These are phyloP conservation scores for Gypsophila paniculata DNA, from an alignment of 179 eudicot species.

Conservation along the genomic window DNA sequence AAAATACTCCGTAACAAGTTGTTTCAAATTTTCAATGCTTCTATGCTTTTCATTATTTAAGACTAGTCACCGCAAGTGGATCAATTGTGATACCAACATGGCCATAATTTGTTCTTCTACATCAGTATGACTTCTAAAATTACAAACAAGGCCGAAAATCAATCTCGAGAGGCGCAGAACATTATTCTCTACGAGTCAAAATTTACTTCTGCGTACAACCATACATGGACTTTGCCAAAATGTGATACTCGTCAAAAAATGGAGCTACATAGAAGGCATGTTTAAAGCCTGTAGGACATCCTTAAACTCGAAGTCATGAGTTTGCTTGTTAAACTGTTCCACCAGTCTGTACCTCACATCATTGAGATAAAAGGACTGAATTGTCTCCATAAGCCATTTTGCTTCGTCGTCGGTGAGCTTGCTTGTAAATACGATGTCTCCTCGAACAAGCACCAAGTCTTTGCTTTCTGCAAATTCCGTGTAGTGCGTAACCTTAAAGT, in stretches of 20 bases:
- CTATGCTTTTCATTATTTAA: too few relatives aligned
- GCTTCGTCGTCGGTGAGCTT: constrained; percentile 79
- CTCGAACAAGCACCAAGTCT: constrained; percentile 75
- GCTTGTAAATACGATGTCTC: constrained; percentile 77
- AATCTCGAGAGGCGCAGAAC: neutral
- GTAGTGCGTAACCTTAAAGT: constrained; percentile 67
- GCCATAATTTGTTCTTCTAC: neutral
- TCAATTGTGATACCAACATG: neutral
- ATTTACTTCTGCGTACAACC: neutral
- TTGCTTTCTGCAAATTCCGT: constrained; percentile 75
- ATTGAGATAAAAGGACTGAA: constrained; percentile 77
- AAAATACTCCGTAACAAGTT: too few relatives aligned
- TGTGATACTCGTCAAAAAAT: neutral
- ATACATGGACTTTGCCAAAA: neutral
- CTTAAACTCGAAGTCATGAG: constrained; percentile 83
- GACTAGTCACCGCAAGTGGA: too few relatives aligned
- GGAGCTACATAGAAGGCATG: constrained; percentile 47
- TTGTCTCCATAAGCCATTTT: constrained; percentile 72
- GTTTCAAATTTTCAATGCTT: too few relatives aligned
- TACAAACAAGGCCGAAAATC: neutral
- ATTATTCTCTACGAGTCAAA: neutral
- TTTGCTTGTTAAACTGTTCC: constrained; percentile 75
- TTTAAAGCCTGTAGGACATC: constrained; percentile 75
- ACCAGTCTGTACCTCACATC: constrained; percentile 75
- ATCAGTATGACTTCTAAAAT: neutral